Evolutionary conservation across 1,139 yeast species (phyloP).

Genomic region (Geotrichum cucujoidarum): DNA sequence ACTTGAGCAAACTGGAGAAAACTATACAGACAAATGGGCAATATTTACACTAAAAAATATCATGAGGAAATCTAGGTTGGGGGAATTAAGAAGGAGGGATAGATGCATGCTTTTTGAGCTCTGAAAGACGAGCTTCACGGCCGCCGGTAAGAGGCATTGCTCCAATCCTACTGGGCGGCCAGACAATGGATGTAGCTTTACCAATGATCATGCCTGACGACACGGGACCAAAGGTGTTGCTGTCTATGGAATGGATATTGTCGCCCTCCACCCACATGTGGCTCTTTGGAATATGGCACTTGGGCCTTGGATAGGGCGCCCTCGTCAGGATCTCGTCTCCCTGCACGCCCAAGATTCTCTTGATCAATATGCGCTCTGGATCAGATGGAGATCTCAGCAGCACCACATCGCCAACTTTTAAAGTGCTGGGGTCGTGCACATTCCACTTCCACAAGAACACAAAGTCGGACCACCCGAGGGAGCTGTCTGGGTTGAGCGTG

Average conservation of each 20-base stretch:
- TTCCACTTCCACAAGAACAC: slow-evolving; percentile 67
- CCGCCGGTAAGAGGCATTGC: slow-evolving; percentile 30
- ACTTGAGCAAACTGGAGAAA: neutral
- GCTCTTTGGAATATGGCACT: slow-evolving; percentile 62
- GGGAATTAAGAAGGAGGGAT: neutral
- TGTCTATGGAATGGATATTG: slow-evolving; percentile 77
- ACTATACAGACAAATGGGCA: neutral
- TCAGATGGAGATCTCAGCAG: slow-evolving; percentile 73
- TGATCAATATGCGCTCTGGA: slow-evolving; percentile 68
- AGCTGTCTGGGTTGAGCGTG: slow-evolving; percentile 68
- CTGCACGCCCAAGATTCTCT: slow-evolving; percentile 68
- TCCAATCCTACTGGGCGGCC: slow-evolving; percentile 58
- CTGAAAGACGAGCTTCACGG: slow-evolving; percentile 30
- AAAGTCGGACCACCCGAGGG: slow-evolving; percentile 50
- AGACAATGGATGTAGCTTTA: slow-evolving; percentile 57
- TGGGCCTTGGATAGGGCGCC: slow-evolving; percentile 59
- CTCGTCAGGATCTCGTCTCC: slow-evolving; percentile 64
- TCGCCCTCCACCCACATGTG: slow-evolving; percentile 97
- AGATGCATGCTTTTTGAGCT: slow-evolving; percentile 15
- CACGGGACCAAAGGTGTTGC: slow-evolving; percentile 80
- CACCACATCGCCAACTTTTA: slow-evolving; percentile 65
- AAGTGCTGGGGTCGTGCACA: slow-evolving; percentile 44
- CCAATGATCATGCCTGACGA: slow-evolving; percentile 75
- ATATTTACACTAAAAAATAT: neutral
- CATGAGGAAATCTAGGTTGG: too few species aligned